Base-by-base conservation (phyloP, 2,329 filamentous ascomycete genomes). In the Verruconis gallopava region DNA sequence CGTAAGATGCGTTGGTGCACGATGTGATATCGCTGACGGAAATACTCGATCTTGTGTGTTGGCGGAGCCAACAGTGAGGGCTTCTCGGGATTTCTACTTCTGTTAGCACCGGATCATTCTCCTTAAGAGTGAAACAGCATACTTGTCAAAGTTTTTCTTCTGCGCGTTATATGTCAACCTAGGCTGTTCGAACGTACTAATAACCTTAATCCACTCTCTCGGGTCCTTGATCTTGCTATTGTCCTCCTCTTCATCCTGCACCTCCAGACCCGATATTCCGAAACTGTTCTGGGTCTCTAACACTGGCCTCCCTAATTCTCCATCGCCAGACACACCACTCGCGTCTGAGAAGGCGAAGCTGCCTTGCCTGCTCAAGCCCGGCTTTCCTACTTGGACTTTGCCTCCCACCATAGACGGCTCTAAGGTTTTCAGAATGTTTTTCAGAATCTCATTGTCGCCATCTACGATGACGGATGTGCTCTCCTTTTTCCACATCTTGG, bases 381-480 rank as follows among this genome's bases (percentile, higher is more conserved):
- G 49, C 51, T 66, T 47, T 17, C 57, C 57, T 59, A 70, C 45
- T 52, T 73, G 67, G 45, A 85, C 71, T 52, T 72, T 79, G 12
- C 89, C 89, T n/a, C 85, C 85, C 48, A 70, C 81, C 85, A 95
- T 94, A 53, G 81, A 85, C 0, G 83, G 80, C 59, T 94, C 88
- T 12, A 98, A 57, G 0, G 76, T 78, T 60, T 84, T 85, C 34
- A 98, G 64, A 22, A 98, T 93, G 20, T 79, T 73, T 53, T 82
- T 86, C 46, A 98, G 66, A 20, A 65, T 63, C 51, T 81, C 76
- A 5, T 57, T 61, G 30, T 79, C 73, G 19, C 89, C 89, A 41
- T 95, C 85, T 2, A 98, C 83, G 49, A 98, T 93, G 42, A 94
- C 83, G 17, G 84, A 84, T 1, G 85, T 85, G 56, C 84, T 86